Evolutionary conservation across 495 filamentous ascomycete genomes (phyloP), one percentile per base, ranked within the genome.

Genomic region (Schizothecium vesticola): DNA sequence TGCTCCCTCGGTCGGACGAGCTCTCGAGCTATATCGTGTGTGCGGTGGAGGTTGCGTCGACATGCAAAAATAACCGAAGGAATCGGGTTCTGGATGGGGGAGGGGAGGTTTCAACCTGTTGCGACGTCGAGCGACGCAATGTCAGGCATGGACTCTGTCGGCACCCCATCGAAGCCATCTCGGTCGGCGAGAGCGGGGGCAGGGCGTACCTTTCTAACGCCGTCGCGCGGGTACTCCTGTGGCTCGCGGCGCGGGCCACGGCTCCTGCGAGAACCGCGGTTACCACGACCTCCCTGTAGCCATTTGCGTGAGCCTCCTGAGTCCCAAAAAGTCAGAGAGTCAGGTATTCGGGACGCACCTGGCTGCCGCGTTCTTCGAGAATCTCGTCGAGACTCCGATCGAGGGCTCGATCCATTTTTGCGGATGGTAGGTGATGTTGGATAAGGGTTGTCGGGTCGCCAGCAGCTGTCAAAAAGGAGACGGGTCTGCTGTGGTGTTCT

Each of bases 351-450:
- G 19, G 55, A 33, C 19, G n/a, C n/a, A 68, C 64, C 16, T 73
- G 71, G 86, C 75, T 90, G 91, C 82, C 89, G 73, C 90, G 90
- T 74, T 93, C 92, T 67, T 86, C 86, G 71, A 95, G 92, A 73
- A 92, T 91, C 77, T 95, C 92, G 77, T 94, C 92, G 59, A 95
- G 84, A 75, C 88, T 90, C 76, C 90, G 90, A 79, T 95, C 92
- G 87, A 95, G 72, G 55, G 31, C 63, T 31, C 60, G 43, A 13
- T 66, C 63, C 71, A 74, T 76, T 43, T 57, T 66, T 8, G 60
- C 19, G 25, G 60, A 36, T 21, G 25, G 21, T 29, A 6, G 16
- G 60, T 58, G 57, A 26, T 23, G 22, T 13, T 59, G 22, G 25
- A 3, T 3, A 25, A 19, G 43, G 36, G 16, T n/a, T 51, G 43